Conservation (phyloP, 192 early-diverging fungal species). For the Coemansia sp. region DNA sequence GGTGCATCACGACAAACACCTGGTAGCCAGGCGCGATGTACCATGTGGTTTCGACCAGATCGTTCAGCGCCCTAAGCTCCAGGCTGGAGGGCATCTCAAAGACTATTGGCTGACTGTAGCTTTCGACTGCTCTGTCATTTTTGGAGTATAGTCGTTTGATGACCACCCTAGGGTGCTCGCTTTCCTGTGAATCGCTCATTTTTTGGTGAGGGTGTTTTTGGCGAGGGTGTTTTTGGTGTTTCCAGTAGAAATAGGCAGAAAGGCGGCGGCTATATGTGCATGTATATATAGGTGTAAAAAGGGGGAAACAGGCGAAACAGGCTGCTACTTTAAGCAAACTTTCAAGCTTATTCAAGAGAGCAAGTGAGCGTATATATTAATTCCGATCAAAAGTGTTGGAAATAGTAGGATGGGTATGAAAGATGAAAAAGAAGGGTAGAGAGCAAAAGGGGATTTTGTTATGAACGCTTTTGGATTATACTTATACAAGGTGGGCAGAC, state of each 20-base stretch:
- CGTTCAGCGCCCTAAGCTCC: conserved; percentile 1
- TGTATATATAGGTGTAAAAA: not conserved
- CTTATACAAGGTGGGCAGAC: not conserved
- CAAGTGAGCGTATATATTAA: no score
- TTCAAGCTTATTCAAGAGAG: not conserved
- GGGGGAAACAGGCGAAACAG: not conserved
- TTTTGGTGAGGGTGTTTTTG: not conserved
- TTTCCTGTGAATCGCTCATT: not conserved
- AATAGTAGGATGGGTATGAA: no score
- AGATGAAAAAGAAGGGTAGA: not conserved
- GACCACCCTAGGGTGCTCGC: not conserved
- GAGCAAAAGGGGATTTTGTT: not conserved
- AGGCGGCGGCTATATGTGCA: no score
- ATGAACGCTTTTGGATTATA: not conserved
- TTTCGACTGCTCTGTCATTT: not conserved
- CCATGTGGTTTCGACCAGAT: conserved; percentile 4
- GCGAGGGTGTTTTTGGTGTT: not conserved
- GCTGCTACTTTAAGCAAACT: not conserved
- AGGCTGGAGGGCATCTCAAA: conserved; percentile 2
- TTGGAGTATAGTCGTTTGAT: conserved; percentile 3
- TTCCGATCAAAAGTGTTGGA: no score
- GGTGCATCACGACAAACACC: conserved; percentile 4
- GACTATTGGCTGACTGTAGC: conserved; percentile 7
- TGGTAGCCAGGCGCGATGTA: conserved; percentile 12
- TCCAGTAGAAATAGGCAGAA: not conserved